Evolutionary conservation across 1,284 basidiomycete species (phyloP).

Genomic region (Thecaphora frezii): DNA sequence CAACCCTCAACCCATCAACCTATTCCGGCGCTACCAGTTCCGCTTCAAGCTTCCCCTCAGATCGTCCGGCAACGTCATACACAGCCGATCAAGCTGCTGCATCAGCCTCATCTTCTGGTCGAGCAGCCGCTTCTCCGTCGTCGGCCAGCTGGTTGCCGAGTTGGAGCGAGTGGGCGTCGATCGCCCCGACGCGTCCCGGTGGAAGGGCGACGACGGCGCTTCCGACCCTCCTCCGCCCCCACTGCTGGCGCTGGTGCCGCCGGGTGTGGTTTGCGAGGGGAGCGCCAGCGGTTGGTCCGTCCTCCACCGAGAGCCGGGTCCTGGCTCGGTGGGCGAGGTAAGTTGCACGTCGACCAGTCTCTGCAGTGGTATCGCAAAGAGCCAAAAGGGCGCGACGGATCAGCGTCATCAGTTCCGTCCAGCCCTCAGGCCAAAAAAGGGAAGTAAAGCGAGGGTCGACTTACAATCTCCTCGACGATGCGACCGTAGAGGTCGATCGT

Average conservation of each 20-base stretch:
- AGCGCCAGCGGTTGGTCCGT: slow-evolving; percentile 22
- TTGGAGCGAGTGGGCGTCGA: slow-evolving; percentile 5
- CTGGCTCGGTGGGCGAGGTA: slow-evolving; percentile 25
- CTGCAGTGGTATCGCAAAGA: slow-evolving; percentile 1
- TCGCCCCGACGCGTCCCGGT: slow-evolving; percentile 1
- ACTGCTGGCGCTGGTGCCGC: too few relatives aligned
- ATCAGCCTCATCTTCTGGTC: slow-evolving; percentile 29
- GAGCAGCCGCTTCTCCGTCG: slow-evolving; percentile 32
- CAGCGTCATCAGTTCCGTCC: too few relatives aligned
- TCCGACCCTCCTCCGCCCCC: too few relatives aligned
- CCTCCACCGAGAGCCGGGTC: slow-evolving; percentile 43
- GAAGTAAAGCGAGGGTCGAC: too few relatives aligned
- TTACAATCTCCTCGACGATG: slow-evolving; percentile 42
- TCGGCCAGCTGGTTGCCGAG: neutral
- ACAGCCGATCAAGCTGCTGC: slow-evolving; percentile 31
- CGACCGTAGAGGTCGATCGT: slow-evolving; percentile 46
- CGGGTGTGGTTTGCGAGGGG: too few relatives aligned
- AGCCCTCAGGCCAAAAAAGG: too few relatives aligned
- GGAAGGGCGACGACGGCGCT: too few relatives aligned
- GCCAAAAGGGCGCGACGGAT: neutral
- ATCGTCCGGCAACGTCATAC: slow-evolving; percentile 42
- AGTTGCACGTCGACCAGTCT: slow-evolving; percentile 35
- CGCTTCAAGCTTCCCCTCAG: slow-evolving; percentile 16
- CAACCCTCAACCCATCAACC: too few relatives aligned
- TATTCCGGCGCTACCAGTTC: too few relatives aligned